Evolutionary conservation across 768 basidiomycete genomes (phyloP), one percentile per base, ranked within the genome.

Genomic region (Lactarius vividus): DNA sequence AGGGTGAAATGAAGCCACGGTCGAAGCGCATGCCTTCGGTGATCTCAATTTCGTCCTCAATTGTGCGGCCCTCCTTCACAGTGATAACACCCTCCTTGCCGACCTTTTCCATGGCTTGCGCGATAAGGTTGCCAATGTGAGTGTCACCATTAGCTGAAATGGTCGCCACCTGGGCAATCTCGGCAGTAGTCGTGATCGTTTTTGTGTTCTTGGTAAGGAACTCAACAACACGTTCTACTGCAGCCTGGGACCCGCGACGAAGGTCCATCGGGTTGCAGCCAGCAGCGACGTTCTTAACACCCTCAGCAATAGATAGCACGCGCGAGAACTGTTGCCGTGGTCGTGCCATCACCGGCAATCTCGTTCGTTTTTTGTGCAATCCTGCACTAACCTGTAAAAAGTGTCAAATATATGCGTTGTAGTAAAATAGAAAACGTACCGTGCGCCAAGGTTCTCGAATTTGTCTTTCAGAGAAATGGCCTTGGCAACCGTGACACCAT

Each of bases 201-300:
- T 94, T 89, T 71, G 96, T 88, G 76, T 98, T 88, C 20, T 85
- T 77, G 65, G 96, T 83, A 70, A 99, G 86, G 81, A 90, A 95
- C 72, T 91, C 85, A 69, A 98, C 90, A 71, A 99, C 94, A 70
- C 91, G 90, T 20, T 72, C 92, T 55, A 99, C 96, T 57, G 96
- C 96, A 11, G 94, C 92, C 75, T 99, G 96, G 11, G 96, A 88
- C 59, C 96, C 96, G n/a, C 96, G 89, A 68, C 96, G 94, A 66
- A 98, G 92, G 80, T 99, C 96, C 96, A 98, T 99, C 15, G 96
- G 96, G 81, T 96, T 97, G 84, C 96, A 99, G 4, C 96, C 96
- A 11, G 96, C 96, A 26, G 96, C 96, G 65, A 98, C 96, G 73
- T 98, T 98, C 83, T 98, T 98, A 73, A 98, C 96, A 77, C 96